A percentile compares a stretch with the other conserved stretches of the same genome.
Conservation (phyloP, 106 monocot genomes). For the Triglochin maritima region DNA sequence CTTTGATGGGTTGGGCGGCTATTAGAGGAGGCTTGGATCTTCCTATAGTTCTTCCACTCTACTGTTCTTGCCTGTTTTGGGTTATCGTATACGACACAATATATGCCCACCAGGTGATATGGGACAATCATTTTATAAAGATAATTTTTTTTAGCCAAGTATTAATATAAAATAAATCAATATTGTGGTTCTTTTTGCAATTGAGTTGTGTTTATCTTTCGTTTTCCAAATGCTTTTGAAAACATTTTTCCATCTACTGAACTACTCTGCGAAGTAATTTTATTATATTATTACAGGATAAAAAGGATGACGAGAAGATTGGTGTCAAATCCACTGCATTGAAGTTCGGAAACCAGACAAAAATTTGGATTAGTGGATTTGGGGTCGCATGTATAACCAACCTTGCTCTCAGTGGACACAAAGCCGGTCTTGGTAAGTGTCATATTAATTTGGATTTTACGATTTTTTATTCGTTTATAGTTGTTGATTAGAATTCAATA, state of each 20-base stretch:
- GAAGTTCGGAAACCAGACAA: constrained; percentile 69
- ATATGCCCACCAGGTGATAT: too few species aligned
- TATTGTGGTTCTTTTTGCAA: not conserved
- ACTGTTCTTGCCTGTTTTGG: too few species aligned
- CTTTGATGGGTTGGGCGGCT: too few species aligned
- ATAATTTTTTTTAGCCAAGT: too few species aligned
- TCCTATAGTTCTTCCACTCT: too few species aligned
- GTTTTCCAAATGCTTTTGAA: not conserved
- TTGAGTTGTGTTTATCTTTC: not conserved
- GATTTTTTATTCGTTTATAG: too few species aligned
- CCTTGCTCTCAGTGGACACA: constrained; percentile 52
- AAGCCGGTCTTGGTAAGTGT: constrained; percentile 76
- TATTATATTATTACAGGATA: constrained; percentile 36
- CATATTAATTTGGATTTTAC: not conserved
- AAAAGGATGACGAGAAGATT: constrained; percentile 82
- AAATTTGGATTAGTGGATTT: constrained; percentile 72
- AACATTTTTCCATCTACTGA: not conserved
- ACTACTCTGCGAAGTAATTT: too few species aligned
- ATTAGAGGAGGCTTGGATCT: too few species aligned
- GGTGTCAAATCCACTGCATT: constrained; percentile 92
- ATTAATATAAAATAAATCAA: not conserved
- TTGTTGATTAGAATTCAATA: too few species aligned
- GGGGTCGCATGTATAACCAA: constrained; percentile 52
- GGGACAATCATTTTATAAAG: too few species aligned
- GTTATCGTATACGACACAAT: too few species aligned